Percentiles rank a stretch among this genome's conserved stretches.
Conservation (phyloP, 1,284 basidiomycete species). For the Pulveroboletus sp. region DNA sequence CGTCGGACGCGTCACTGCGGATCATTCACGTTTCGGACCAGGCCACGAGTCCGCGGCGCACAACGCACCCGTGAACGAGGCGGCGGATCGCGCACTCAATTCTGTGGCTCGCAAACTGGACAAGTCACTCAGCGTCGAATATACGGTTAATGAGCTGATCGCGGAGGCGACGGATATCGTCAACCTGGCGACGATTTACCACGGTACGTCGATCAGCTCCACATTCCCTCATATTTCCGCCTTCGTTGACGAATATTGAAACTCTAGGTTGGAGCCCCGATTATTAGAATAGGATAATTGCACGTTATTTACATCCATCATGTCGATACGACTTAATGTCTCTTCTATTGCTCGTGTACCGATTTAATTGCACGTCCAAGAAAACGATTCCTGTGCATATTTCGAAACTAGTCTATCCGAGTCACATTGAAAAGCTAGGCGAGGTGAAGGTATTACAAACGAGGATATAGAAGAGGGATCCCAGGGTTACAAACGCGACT, state of each 20-base stretch:
- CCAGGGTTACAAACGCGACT: constrained; percentile 17
- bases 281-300: constrained; percentile 21
- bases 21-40: constrained; percentile 32
- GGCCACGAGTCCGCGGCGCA: constrained; percentile 50
- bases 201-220: constrained; percentile 44
- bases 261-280: constrained; percentile 37
- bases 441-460: constrained; percentile 30
- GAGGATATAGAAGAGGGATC: constrained; percentile 27
- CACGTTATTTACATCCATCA: background rate
- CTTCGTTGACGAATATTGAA: constrained; percentile 4
- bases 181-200: constrained; percentile 79
- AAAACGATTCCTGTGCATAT: constrained; percentile 13
- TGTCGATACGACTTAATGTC: constrained; percentile 9
- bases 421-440: constrained; percentile 14
- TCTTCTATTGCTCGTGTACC: constrained; percentile 7
- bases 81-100: constrained; percentile 85
- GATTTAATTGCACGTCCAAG: constrained; percentile 11
- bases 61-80: constrained; percentile 72
- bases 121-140: constrained; percentile 84
- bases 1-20: constrained; percentile 15
- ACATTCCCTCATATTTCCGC: background rate
- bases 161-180: constrained; percentile 80
- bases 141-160: constrained; percentile 91
- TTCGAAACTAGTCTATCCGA: constrained; percentile 26
- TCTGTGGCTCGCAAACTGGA: constrained; percentile 82